Conservation (phyloP, 1,284 basidiomycete genomes). For the Lentinus polychrous region DNA sequence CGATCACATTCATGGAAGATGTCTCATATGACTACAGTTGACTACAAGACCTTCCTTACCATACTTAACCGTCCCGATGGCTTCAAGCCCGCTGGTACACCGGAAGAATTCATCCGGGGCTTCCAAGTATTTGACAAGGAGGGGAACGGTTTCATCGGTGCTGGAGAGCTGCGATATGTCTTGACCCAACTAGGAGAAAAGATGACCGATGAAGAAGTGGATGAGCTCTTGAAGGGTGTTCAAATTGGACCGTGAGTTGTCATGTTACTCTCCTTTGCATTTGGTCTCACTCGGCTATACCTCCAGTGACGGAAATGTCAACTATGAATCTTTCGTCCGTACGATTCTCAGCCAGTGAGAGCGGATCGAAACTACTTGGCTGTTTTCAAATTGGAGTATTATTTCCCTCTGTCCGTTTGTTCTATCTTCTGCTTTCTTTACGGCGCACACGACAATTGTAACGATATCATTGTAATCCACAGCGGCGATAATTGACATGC, state of each 20-base stretch:
- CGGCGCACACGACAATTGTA: too few relatives aligned
- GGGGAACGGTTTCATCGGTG: constrained; percentile 94
- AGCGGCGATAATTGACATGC: too few relatives aligned
- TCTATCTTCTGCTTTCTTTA: neutral
- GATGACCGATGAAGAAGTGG: constrained; percentile 96
- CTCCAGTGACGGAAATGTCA: constrained; percentile 91
- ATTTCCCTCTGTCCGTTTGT: neutral
- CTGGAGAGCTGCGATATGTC: constrained; percentile 89
- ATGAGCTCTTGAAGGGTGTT: constrained; percentile 94
- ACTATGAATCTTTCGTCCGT: constrained; percentile 94
- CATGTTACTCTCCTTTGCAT: neutral
- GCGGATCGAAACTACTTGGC: neutral
- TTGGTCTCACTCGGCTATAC: neutral
- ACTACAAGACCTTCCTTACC: constrained; percentile 84
- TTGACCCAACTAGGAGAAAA: constrained; percentile 96
- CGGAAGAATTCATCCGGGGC: constrained; percentile 98
- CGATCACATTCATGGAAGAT: constrained; percentile 9
- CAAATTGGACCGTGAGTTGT: constrained; percentile 74
- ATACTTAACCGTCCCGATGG: constrained; percentile 95
- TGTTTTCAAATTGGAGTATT: neutral
- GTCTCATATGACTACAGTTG: constrained; percentile 43
- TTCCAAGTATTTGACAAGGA: constrained; percentile 99
- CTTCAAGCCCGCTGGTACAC: constrained; percentile 92
- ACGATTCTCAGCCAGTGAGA: constrained; percentile 79
- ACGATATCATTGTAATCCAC: too few relatives aligned